Base-by-base conservation (phyloP, 2,329 filamentous ascomycete genomes). In the Zymoseptoria tritici region DNA sequence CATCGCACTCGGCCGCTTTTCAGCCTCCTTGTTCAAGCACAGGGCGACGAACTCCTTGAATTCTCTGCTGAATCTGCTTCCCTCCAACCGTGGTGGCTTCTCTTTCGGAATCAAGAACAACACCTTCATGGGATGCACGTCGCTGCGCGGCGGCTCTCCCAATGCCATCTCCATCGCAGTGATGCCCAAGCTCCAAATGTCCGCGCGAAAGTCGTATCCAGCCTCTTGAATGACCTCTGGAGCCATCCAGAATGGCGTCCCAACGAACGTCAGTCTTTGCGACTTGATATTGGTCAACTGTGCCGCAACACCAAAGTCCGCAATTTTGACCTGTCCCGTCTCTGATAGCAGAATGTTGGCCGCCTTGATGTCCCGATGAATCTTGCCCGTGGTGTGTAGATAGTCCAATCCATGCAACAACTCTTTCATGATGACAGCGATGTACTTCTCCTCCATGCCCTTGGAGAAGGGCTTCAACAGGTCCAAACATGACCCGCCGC, bases 221-320 rank as follows among this genome's bases (percentile, higher is more conserved):
- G 90, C 85, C 75, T 96, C 91, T 73, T 95, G 88, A 66, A 96
- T 96, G 42, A 96, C 91, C 72, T 96, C 91, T 1, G 91, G 91
- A 0, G 91, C 91, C 91, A 96, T 96, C 91, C 91, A 96, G 72
- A 95, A 96, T 0, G 94, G 94, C 0, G 93, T 97, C 20, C 94
- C 94, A 20, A 99, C 94, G 71, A 99, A 97, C 0, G 94, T 99
- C 75, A 97, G 93, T 57, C 94, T 86, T 74, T 97, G 91, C 2
- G 93, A 97, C 76, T 97, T 97, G 78, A 97, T 96, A 72, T 97
- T 96, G 62, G 91, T 96, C 69, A 99, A 81, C 74, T 99, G 94
- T 29, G 94, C 93, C 7, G 94, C 94, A 50, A 99, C 94, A 61
- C 94, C 94, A 72, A 99, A 99, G 76, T 99, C 94, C 26, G 94